Percentiles rank a stretch among this genome's conserved stretches.
These are phyloP conservation scores for Collariella sp. DNA, from an alignment of 495 filamentous ascomycete genomes.

Conservation along the genomic window DNA sequence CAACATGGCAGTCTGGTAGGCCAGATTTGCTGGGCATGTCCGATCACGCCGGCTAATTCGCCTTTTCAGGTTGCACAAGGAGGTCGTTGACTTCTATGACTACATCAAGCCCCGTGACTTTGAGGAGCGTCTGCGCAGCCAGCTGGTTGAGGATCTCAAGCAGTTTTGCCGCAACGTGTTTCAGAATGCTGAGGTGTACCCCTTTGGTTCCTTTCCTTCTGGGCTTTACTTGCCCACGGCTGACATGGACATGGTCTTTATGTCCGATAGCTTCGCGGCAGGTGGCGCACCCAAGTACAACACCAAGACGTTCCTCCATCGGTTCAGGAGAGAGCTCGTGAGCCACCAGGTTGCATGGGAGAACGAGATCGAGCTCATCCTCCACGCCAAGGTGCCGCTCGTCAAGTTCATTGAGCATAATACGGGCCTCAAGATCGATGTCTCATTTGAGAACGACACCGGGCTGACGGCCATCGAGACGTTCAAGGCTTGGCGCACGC, in stretches of 20 bases:
- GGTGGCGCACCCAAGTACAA: constrained; percentile 30
- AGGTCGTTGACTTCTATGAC: constrained; percentile 79
- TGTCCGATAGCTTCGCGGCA: constrained; percentile 53
- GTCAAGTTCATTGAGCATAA: constrained; percentile 72
- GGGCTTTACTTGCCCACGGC: constrained; percentile 84
- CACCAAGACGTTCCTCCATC: constrained; percentile 30
- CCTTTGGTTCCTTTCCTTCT: constrained; percentile 87
- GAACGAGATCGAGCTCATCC: constrained; percentile 54
- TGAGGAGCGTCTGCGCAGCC: constrained; percentile 63
- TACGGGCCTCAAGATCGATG: constrained; percentile 71
- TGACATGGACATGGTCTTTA: constrained; percentile 88
- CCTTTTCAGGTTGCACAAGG: constrained; percentile 61
- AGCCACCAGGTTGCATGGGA: constrained; percentile 39
- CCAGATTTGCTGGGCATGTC: background rate
- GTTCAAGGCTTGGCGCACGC: constrained; percentile 65
- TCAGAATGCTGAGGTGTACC: constrained; percentile 49
- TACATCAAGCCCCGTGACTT: constrained; percentile 68
- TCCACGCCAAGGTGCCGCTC: constrained; percentile 78
- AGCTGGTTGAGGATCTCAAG: constrained; percentile 56
- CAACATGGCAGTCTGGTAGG: constrained; percentile 45
- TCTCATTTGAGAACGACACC: constrained; percentile 87
- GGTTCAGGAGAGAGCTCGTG: constrained; percentile 45
- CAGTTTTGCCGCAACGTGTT: constrained; percentile 43
- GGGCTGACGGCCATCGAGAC: constrained; percentile 71
- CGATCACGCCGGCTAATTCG: constrained; percentile 2